Evolutionary conservation across 768 basidiomycete species (phyloP).

Genomic region (Leucosporidium scottii): DNA sequence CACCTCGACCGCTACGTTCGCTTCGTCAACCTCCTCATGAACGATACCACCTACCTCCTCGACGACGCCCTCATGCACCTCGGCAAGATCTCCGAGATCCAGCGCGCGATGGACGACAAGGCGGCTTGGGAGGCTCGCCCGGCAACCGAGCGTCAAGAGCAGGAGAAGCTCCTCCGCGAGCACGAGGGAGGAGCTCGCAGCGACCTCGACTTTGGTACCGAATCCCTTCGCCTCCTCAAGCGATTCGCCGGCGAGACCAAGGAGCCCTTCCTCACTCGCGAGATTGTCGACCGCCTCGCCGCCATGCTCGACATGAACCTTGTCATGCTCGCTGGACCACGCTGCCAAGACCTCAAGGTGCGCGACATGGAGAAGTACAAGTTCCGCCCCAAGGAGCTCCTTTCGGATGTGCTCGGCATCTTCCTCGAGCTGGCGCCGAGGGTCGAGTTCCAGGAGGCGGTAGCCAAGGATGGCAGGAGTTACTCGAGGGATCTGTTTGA

Average conservation of each 20-base stretch:
- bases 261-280: slow-evolving; percentile 87
- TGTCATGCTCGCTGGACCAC: slow-evolving; percentile 77
- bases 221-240: slow-evolving; percentile 83
- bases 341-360: slow-evolving; percentile 76
- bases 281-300: slow-evolving; percentile 89
- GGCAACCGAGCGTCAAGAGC: slow-evolving; percentile 70
- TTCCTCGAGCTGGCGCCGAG: slow-evolving; percentile 80
- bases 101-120: slow-evolving; percentile 72
- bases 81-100: slow-evolving; percentile 76
- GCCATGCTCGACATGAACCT: slow-evolving; percentile 96
- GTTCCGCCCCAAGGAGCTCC: slow-evolving; percentile 73
- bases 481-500: slow-evolving; percentile 80
- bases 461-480: slow-evolving; percentile 89
- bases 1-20: slow-evolving; percentile 88
- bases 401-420: slow-evolving; percentile 81
- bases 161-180: slow-evolving; percentile 65
- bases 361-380: slow-evolving; percentile 78
- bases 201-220: slow-evolving; percentile 77
- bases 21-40: slow-evolving; percentile 96
- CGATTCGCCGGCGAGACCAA: slow-evolving; percentile 87
- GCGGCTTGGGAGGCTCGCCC: slow-evolving; percentile 62
- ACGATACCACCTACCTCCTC: slow-evolving; percentile 96
- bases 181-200: slow-evolving; percentile 77
- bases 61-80: slow-evolving; percentile 89
- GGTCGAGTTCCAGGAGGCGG: slow-evolving; percentile 69